phyloP scores from a whole-genome alignment of 306 rosid genomes.

The Malus sieversii region DNA sequence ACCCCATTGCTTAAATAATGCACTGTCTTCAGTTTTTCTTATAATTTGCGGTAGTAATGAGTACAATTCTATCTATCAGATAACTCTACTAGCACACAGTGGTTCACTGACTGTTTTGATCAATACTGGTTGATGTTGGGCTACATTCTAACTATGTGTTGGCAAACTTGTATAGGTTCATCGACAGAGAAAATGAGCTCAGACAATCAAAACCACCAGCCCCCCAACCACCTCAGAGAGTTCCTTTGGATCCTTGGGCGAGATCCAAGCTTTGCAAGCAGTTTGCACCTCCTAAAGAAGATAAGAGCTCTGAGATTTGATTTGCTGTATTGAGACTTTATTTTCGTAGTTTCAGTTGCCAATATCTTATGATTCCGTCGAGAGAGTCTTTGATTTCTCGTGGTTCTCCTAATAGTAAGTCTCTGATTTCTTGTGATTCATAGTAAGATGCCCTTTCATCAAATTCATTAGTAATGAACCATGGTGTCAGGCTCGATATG shows the following conservation, averaged over 20 bases:
- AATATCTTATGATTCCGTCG: not conserved
- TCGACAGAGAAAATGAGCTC: conserved; percentile 77
- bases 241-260: conserved; percentile 85
- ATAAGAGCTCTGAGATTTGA: conserved; percentile 43
- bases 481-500: not conserved
- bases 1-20: not conserved
- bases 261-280: conserved; percentile 63
- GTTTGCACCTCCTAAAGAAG: conserved; percentile 77
- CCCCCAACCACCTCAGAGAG: conserved; percentile 70
- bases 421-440: not conserved
- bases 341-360: not conserved
- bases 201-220: conserved; percentile 77
- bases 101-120: not conserved
- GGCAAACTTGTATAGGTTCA: conserved; percentile 45
- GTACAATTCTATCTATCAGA: not conserved
- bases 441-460: not conserved
- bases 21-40: not conserved
- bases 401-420: not conserved
- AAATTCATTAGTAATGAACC: not conserved
- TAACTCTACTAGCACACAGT: not conserved
- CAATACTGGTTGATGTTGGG: not conserved
- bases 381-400: not conserved
- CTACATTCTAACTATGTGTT: not conserved
- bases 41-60: not conserved
- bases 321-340: not conserved